These are phyloP conservation scores for Sphaerulina vaccinii DNA, from an alignment of 2,329 filamentous ascomycete species.

Conservation along the genomic window DNA sequence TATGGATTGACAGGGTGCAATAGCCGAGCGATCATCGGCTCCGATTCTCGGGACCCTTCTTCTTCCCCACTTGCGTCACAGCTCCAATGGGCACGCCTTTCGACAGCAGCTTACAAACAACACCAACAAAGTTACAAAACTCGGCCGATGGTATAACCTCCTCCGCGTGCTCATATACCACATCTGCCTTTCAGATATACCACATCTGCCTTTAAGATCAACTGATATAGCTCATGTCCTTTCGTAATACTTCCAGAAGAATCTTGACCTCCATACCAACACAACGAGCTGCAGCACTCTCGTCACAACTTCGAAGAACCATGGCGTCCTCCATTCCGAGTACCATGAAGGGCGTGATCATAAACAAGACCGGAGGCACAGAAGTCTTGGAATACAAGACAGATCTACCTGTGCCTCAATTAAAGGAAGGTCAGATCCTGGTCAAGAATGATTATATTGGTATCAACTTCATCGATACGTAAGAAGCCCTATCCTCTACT, in stretches of 20 bases:
- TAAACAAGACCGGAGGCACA: constrained; percentile 69
- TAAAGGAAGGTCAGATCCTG: constrained; percentile 69
- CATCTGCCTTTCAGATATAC: background rate
- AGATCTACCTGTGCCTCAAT: constrained; percentile 68
- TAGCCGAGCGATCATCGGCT: too few species aligned
- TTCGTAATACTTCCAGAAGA: constrained; percentile 19
- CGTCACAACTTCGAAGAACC: constrained; percentile 21
- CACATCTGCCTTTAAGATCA: too few species aligned
- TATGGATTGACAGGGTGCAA: background rate
- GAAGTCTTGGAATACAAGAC: constrained; percentile 71
- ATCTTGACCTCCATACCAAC: constrained; percentile 22
- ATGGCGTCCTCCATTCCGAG: constrained; percentile 58
- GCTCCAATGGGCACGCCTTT: background rate
- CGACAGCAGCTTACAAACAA: background rate
- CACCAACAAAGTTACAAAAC: too few species aligned
- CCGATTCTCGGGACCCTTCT: constrained; percentile 8
- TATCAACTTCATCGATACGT: constrained; percentile 87
- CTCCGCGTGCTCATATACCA: background rate
- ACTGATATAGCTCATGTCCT: constrained; percentile 20
- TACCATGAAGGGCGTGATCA: constrained; percentile 71
- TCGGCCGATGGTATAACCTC: too few species aligned
- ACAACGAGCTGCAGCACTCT: constrained; percentile 29
- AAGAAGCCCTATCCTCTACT: constrained; percentile 26
- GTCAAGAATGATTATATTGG: constrained; percentile 78
- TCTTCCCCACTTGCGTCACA: constrained; percentile 9